phyloP scores from a whole-genome alignment of 2,329 filamentous ascomycete genomes.

The Xylariaceae sp. region DNA sequence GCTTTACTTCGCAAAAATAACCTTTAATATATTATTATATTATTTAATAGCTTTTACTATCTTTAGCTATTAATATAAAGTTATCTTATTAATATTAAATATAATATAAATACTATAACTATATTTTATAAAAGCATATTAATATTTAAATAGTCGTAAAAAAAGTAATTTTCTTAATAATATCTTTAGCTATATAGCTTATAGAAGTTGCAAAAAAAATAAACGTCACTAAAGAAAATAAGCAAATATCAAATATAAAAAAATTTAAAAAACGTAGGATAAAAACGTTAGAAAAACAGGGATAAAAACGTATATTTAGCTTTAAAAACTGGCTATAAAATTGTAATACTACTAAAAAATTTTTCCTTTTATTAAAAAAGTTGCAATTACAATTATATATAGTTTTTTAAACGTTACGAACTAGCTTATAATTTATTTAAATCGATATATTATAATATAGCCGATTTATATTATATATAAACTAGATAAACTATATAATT shows the following conservation, averaged over 20 bases:
- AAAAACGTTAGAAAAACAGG: too few relatives aligned
- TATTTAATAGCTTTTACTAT: too few relatives aligned
- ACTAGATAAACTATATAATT: not conserved
- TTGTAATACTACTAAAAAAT: not conserved
- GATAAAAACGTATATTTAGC: not conserved
- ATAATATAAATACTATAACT: conserved; percentile 57
- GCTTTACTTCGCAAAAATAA: too few relatives aligned
- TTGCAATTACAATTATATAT: not conserved
- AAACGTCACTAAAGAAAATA: too few relatives aligned
- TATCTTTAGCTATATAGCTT: not conserved
- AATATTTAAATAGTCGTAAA: conserved; percentile 18
- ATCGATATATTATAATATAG: not conserved
- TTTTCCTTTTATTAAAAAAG: not conserved
- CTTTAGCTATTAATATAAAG: too few relatives aligned
- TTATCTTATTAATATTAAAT: too few relatives aligned
- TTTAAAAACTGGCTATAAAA: not conserved
- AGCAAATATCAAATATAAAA: too few relatives aligned
- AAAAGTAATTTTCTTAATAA: not conserved
- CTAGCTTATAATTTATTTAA: not conserved
- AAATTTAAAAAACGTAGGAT: too few relatives aligned
- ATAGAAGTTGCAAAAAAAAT: too few relatives aligned
- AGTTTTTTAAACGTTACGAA: not conserved
- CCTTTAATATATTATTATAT: conserved; percentile 48
- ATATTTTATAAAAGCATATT: conserved; percentile 40
- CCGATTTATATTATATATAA: not conserved